phyloP scores from a whole-genome alignment of 2,329 filamentous ascomycete genomes.

The Stylonectria norvegica region DNA sequence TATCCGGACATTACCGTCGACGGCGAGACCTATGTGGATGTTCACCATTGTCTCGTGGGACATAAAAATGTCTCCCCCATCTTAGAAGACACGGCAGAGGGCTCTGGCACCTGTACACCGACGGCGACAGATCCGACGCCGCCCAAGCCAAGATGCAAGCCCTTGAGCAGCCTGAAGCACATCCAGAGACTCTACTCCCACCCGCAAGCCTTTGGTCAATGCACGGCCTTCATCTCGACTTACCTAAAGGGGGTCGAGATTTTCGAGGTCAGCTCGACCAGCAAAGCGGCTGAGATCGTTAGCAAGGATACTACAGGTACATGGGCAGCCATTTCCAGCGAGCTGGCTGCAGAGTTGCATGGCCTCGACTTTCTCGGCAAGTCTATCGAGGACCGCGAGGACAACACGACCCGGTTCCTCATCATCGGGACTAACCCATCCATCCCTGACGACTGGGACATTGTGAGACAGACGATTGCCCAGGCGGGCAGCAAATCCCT shows the following conservation, averaged over 20 bases:
- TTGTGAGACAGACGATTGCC: slow-evolving; percentile 25
- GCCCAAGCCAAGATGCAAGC: slow-evolving; percentile 43
- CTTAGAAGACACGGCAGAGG: slow-evolving; percentile 29
- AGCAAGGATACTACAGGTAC: slow-evolving; percentile 54
- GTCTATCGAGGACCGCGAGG: slow-evolving; percentile 68
- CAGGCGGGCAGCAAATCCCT: slow-evolving; percentile 61
- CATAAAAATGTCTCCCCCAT: slow-evolving; percentile 28
- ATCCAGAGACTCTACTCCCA: slow-evolving; percentile 84
- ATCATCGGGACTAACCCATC: slow-evolving; percentile 48
- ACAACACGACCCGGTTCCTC: slow-evolving; percentile 79
- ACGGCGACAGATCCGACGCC: slow-evolving; percentile 45
- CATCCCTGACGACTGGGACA: slow-evolving; percentile 24
- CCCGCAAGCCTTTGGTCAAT: slow-evolving; percentile 94
- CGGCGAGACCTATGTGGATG: slow-evolving; percentile 80
- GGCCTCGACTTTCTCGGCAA: slow-evolving; percentile 66
- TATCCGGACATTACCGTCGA: slow-evolving; percentile 72
- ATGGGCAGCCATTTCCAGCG: slow-evolving; percentile 75
- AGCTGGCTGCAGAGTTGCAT: slow-evolving; percentile 66
- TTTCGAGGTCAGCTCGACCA: slow-evolving; percentile 82
- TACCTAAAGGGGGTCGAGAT: slow-evolving; percentile 72
- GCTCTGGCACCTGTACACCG: slow-evolving; percentile 49
- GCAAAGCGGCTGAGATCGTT: slow-evolving; percentile 76
- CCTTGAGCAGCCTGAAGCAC: slow-evolving; percentile 52
- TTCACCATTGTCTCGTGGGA: slow-evolving; percentile 84
- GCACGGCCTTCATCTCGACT: slow-evolving; percentile 66